Percentiles rank a stretch among this genome's conserved stretches.
Conservation (phyloP, 1,139 yeast species). For the Candida sojae region DNA sequence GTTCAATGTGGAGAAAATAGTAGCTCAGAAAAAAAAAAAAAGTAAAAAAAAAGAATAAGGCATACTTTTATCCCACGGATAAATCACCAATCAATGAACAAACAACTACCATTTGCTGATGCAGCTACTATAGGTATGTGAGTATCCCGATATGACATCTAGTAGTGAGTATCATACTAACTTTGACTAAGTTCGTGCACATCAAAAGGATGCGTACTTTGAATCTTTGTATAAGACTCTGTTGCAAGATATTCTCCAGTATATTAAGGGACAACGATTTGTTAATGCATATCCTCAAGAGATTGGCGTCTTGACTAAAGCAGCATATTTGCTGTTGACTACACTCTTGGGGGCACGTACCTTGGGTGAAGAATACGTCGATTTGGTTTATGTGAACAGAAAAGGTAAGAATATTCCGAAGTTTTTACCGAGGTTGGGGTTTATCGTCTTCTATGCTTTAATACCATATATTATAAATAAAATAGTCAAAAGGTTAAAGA, state of each 20-base stretch:
- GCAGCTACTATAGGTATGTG: slow-evolving; percentile 51
- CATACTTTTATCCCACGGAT: not conserved
- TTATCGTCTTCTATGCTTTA: slow-evolving; percentile 54
- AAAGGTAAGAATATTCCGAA: slow-evolving; percentile 54
- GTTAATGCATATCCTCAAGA: slow-evolving; percentile 66
- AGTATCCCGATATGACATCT: not conserved
- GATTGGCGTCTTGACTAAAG: slow-evolving; percentile 57
- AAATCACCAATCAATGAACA: slow-evolving; percentile 4
- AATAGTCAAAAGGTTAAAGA: slow-evolving; percentile 26
- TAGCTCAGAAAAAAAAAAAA: not conserved
- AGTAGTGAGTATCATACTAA: slow-evolving; percentile 3
- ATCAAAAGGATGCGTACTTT: slow-evolving; percentile 82
- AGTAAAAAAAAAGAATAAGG: not conserved
- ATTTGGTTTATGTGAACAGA: slow-evolving; percentile 66
- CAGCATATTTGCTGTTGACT: slow-evolving; percentile 67
- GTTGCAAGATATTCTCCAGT: slow-evolving; percentile 56
- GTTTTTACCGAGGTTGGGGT: slow-evolving; percentile 48
- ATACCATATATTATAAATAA: slow-evolving; percentile 54
- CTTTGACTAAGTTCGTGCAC: slow-evolving; percentile 58
- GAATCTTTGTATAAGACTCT: slow-evolving; percentile 57
- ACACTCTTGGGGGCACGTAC: slow-evolving; percentile 79
- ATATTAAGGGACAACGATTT: slow-evolving; percentile 66
- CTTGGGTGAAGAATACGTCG: slow-evolving; percentile 93
- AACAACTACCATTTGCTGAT: slow-evolving; percentile 46
- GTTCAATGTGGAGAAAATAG: slow-evolving; percentile 5